These are phyloP conservation scores for Leccinum obscurum DNA, from an alignment of 768 basidiomycete species.

Conservation along the genomic window DNA sequence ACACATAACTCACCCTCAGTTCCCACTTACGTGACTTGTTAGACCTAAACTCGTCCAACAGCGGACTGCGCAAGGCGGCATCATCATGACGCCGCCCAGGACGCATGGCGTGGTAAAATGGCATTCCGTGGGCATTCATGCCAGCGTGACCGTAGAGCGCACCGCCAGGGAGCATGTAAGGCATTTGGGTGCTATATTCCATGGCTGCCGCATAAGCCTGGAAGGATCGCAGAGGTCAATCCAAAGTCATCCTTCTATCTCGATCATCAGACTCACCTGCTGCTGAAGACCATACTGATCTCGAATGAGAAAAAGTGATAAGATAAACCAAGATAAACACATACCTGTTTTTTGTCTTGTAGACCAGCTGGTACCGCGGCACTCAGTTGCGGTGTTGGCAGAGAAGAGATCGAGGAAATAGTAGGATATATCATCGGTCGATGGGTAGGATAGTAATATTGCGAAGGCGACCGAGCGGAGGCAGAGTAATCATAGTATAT, in stretches of 20 bases:
- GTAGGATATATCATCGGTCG: slow-evolving; percentile 62
- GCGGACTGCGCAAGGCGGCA: slow-evolving; percentile 57
- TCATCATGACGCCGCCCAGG: slow-evolving; percentile 48
- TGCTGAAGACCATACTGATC: slow-evolving; percentile 47
- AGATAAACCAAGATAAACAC: slow-evolving; percentile 14
- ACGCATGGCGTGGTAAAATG: slow-evolving; percentile 42
- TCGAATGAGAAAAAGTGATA: slow-evolving; percentile 11
- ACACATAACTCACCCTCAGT: slow-evolving; percentile 53
- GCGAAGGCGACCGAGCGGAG: slow-evolving; percentile 50
- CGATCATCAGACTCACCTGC: slow-evolving; percentile 38
- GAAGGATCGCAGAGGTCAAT: slow-evolving; percentile 1
- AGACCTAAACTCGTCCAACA: slow-evolving; percentile 83
- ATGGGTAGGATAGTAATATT: slow-evolving; percentile 58
- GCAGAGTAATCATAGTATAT: slow-evolving; percentile 61
- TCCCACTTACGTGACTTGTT: slow-evolving; percentile 83
- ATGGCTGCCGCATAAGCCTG: slow-evolving; percentile 45
- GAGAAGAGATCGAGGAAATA: slow-evolving; percentile 51
- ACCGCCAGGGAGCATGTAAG: slow-evolving; percentile 45
- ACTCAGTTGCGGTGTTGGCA: slow-evolving; percentile 50
- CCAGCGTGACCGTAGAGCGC: slow-evolving; percentile 44
- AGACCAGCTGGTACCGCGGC: slow-evolving; percentile 41
- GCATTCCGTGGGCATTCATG: slow-evolving; percentile 34
- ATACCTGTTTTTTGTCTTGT: slow-evolving; percentile 63
- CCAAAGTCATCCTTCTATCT: neutral
- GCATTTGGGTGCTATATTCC: slow-evolving; percentile 51